Evolutionary conservation across 73 alveolate genomes (phyloP).

Genomic region (Blepharisma stoltei): DNA sequence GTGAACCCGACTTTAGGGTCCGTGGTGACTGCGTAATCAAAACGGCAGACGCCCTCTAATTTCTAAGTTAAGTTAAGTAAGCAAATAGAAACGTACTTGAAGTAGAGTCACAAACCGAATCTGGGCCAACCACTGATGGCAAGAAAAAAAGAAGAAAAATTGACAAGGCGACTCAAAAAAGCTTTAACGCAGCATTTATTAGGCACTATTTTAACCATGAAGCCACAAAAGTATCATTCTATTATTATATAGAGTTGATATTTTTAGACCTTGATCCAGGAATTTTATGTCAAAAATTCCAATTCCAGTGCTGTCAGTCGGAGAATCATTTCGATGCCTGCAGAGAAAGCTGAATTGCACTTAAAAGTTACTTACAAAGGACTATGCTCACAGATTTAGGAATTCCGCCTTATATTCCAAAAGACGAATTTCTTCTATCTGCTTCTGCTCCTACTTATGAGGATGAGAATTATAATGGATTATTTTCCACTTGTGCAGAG

Average conservation of each 20-base stretch:
- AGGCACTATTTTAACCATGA: background rate
- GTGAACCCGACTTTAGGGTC: too few relatives aligned
- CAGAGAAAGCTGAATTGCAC: background rate
- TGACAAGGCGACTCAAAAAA: background rate
- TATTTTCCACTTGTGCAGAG: too few relatives aligned
- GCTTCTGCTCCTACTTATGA: too few relatives aligned
- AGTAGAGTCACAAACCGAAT: background rate
- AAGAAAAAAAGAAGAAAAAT: background rate
- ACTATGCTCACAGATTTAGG: background rate
- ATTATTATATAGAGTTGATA: background rate
- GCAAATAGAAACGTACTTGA: background rate
- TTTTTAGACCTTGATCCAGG: background rate
- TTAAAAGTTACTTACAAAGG: background rate
- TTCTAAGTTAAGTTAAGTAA: too few relatives aligned
- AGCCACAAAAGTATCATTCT: background rate
- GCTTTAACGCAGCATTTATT: background rate
- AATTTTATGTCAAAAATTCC: background rate
- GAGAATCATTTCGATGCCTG: background rate
- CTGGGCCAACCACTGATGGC: conserved; percentile 15
- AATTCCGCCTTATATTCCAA: too few relatives aligned
- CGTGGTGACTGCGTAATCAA: too few relatives aligned
- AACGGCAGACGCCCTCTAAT: too few relatives aligned
- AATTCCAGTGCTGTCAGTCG: background rate
- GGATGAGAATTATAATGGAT: too few relatives aligned
- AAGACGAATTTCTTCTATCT: too few relatives aligned